Base-by-base conservation (phyloP, 2,329 filamentous ascomycete species). In the Gyromitra esculenta region DNA sequence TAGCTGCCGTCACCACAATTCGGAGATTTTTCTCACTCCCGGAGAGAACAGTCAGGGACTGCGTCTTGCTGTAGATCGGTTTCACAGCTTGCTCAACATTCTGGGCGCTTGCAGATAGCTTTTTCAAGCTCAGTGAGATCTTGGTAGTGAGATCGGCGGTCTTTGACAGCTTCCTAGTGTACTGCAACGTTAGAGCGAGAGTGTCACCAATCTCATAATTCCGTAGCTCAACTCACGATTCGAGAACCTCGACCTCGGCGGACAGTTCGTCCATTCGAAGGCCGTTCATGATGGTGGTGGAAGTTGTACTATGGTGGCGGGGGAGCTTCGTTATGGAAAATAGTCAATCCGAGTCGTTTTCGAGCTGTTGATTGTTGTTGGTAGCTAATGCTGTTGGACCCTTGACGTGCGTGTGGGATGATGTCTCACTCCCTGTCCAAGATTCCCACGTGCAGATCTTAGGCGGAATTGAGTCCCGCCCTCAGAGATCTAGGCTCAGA, bases 131-230 rank as follows among this genome's bases (percentile, higher is more conserved):
- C 37, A 92, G 91, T 84, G 97, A 92, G 72, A 99, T 97, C 86
- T 97, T 97, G 86, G 96, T 97, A 41, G 94, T 97, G 83, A 98
- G 88, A 82, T 93, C 90, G 76, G 94, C 91, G 80, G 96, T 96
- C 87, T 97, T 98, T 81, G 96, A 93, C 78, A 98, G 89, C 50
- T 90, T 87, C 69, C 76, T 79, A n/a, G 37, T 52, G 52, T 13
- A 35, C 54, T 21, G 15, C 18, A 60, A 39, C 3, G 60, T 77
- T 48, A 75, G 75, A 66, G 41, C 39, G 7, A 31, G 25, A 15
- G n/a, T 25, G 35, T 35, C 63, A 31, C n/a, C 65, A 39, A 5
- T 41, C 11, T n/a, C 7, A 41, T 43, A 15, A 37, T n/a, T 8
- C 13, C 54, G 39, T 1, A 52, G 50, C 59, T 37, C 13, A 64